phyloP scores from a whole-genome alignment of 208 protist species.

The Crithidia bombi region DNA sequence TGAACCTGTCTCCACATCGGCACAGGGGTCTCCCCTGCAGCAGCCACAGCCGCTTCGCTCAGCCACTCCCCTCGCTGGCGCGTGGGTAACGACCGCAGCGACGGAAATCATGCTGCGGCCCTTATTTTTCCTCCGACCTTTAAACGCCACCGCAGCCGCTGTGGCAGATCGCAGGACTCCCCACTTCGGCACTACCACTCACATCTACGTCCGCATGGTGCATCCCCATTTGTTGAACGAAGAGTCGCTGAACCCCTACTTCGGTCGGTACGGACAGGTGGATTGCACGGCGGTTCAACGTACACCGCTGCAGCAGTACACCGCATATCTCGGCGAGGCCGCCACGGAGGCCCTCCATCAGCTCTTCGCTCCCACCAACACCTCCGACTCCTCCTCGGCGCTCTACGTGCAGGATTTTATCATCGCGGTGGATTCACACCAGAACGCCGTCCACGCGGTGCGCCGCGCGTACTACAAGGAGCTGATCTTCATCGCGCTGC shows the following conservation, averaged over 20 bases:
- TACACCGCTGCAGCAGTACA: slow-evolving; percentile 34
- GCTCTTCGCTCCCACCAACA: slow-evolving; percentile 17
- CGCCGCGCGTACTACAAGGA: slow-evolving; percentile 81
- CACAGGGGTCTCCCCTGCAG: not conserved
- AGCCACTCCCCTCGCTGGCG: not conserved
- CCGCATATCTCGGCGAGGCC: slow-evolving; percentile 22
- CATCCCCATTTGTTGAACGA: slow-evolving; percentile 70
- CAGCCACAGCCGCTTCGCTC: not conserved
- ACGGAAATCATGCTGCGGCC: slow-evolving; percentile 14
- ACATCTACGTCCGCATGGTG: slow-evolving; percentile 85
- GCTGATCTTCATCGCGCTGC: slow-evolving; percentile 80
- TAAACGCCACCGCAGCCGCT: not conserved
- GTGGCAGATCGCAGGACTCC: not conserved
- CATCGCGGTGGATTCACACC: slow-evolving; percentile 71
- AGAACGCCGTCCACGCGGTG: slow-evolving; percentile 74
- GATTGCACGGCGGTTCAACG: slow-evolving; percentile 54
- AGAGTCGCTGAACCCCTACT: slow-evolving; percentile 87
- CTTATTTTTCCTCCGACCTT: slow-evolving; percentile 57
- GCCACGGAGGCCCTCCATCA: slow-evolving; percentile 29
- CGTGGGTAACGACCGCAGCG: not conserved
- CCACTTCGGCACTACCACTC: slow-evolving; percentile 17
- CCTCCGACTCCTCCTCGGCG: slow-evolving; percentile 14
- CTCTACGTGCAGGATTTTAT: slow-evolving; percentile 87
- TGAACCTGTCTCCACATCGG: too few species aligned
- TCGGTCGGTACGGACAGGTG: slow-evolving; percentile 90